phyloP scores from a whole-genome alignment of 768 basidiomycete species.

The Boletus vermiculosoides region DNA sequence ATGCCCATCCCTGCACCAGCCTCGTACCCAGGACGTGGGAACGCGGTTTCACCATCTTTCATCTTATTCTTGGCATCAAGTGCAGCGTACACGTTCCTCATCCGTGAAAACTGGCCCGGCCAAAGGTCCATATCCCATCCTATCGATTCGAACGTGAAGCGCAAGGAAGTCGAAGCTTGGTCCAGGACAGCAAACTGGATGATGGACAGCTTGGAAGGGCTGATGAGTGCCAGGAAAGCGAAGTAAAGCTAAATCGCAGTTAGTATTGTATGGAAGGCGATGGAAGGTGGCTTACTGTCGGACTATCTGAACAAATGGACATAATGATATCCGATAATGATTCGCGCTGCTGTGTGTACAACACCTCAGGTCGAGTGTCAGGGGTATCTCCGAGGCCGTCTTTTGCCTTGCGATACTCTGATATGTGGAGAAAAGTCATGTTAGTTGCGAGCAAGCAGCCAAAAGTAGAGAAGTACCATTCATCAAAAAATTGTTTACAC shows the following conservation, averaged over 20 bases:
- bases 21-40: conserved; percentile 22
- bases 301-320: conserved; percentile 15
- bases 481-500: not conserved
- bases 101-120: conserved; percentile 17
- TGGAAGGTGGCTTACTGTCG: conserved; percentile 13
- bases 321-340: conserved; percentile 6
- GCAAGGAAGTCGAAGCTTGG: conserved; percentile 25
- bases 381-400: conserved; percentile 19
- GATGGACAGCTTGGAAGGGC: conserved; percentile 28
- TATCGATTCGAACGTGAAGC: conserved; percentile 22
- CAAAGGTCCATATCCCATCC: conserved; percentile 2
- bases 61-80: conserved; percentile 24
- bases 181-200: conserved; percentile 32
- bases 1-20: conserved; percentile 13
- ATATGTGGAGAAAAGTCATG: not conserved
- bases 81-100: conserved; percentile 24
- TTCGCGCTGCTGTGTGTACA: conserved; percentile 9
- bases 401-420: conserved; percentile 24
- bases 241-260: conserved; percentile 25
- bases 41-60: conserved; percentile 25
- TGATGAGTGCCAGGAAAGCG: conserved; percentile 26
- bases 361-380: conserved; percentile 6
- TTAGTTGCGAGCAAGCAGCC: not conserved
- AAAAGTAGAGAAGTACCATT: conserved; percentile 9
- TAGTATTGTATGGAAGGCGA: not conserved